Base-by-base conservation (phyloP, 106 monocot genomes). In the Dendrobium catenatum region DNA sequence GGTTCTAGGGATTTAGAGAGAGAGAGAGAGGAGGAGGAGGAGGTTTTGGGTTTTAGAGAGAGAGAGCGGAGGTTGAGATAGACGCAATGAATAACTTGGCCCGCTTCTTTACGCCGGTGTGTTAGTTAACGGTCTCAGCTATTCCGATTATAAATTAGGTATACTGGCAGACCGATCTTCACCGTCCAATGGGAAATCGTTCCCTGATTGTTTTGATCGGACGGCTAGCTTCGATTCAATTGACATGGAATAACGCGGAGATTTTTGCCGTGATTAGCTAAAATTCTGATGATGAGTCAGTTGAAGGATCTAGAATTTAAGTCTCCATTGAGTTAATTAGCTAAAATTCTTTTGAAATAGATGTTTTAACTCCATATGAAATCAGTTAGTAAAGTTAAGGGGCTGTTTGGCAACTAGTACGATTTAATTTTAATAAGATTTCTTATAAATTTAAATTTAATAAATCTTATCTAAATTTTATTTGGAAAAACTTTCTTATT, bases 121-220 rank as follows among this genome's bases (percentile, higher is more conserved):
- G 22, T 13, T 51, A 76, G 76, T 76, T 76, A 76, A 76, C 76
- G 76, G 76, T 48, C 49, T 51, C 49, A 42, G 76, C 24, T 29
- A 4, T 41, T 76, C 76, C 74, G 13, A 26, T n/a, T 47, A 37
- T n/a, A 6, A 76, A 76, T 76, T 76, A 49, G 76, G 76, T 76
- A 76, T 72, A 51, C 1, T 42, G 49, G 46, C 47, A 6, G 76
- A 49, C 7, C 26, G 76, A 76, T 76, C 76, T 10, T 0, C 11
- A 27, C 49, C 76, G 43, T 48, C 76, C 76, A 76, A 48, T 44
- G 26, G 40, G 29, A 74, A 74, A 42, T 44, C 0, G 42, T 7
- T 70, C 33, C 29, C 70, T 15, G 4, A 70, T 22, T 51, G 2
- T 66, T 22, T 66, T 10, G 26, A 66, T 66, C 64, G 64, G 64